Base-by-base conservation (phyloP, 129 eudicot genomes). In the Escallonia rubra region DNA sequence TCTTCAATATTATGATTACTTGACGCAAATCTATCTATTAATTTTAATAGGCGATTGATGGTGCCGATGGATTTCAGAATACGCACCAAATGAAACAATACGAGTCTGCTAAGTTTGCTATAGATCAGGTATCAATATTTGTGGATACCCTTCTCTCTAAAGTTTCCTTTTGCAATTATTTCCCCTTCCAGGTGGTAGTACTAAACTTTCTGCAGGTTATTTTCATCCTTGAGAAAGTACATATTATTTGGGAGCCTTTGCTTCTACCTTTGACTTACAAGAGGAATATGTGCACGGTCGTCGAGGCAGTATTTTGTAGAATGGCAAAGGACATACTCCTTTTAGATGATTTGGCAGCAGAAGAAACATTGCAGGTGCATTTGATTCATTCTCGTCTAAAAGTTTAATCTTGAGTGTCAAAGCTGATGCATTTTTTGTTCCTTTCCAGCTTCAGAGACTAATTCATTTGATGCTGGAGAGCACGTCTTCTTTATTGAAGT, bases 271-370 rank as follows among this genome's bases (percentile, higher is more conserved):
- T 81, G 52, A 79, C 84, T 5, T 93, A 89, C 64, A 80, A 86
- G 61, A 76, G 70, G 77, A 78, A 92, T 52, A 89, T 89, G 90
- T 75, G 83, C 74, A 58, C 51, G 68, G 85, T 86, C 68, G 23
- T 93, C 55, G 96, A 93, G 77, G 68, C 84, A 68, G 96, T 86
- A 43, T 86, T 84, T 64, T 81, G 90, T 15, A 89, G 89, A 82
- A 84, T 82, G 59, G 69, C 90, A 12, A 87, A 82, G 66, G 98
- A 93, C 52, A 86, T 93, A 67, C 98, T 93, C 77, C 87, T 82
- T 49, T 73, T 93, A 82, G 98, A 93, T 76, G 98, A 93, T 72
- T 84, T 93, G 81, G 98, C 96, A 50, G 98, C 96, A 6, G 98
- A 93, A 67, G 98, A 93, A 80, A 86, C 98, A 48, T 65, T 89